phyloP scores from a whole-genome alignment of 2,329 filamentous ascomycete genomes.

The Bretziella fagacearum region DNA sequence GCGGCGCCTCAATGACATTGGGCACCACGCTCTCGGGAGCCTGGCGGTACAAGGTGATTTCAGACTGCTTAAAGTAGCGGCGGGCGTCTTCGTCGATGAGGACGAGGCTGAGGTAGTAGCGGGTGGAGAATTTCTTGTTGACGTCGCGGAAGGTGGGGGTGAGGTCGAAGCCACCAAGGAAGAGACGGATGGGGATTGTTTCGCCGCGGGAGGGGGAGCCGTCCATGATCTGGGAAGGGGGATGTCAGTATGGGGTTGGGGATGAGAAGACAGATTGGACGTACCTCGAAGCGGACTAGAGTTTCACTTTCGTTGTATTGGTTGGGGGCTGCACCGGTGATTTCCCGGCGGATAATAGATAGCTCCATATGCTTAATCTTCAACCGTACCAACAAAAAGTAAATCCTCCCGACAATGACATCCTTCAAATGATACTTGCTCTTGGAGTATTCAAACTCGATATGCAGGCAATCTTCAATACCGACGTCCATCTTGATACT shows the following conservation, averaged over 20 bases:
- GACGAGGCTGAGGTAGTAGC: constrained; percentile 93
- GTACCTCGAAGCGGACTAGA: constrained; percentile 81
- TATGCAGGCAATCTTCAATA: constrained; percentile 97
- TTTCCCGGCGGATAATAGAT: constrained; percentile 92
- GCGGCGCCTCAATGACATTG: constrained; percentile 17
- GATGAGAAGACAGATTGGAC: constrained; percentile 1
- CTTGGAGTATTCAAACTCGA: constrained; percentile 99
- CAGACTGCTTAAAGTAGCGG: constrained; percentile 97
- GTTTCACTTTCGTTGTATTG: constrained; percentile 99
- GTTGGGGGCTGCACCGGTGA: constrained; percentile 88
- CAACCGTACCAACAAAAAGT: constrained; percentile 87
- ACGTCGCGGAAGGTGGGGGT: constrained; percentile 98
- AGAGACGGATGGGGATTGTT: constrained; percentile 91
- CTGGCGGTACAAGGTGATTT: constrained; percentile 92
- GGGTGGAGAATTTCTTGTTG: constrained; percentile 98
- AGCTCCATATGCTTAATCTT: constrained; percentile 99
- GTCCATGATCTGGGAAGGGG: constrained; percentile 69
- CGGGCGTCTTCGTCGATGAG: constrained; percentile 94
- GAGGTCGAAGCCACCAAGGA: constrained; percentile 92
- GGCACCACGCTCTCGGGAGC: constrained; percentile 31
- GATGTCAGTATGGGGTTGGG: background rate
- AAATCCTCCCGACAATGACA: constrained; percentile 95
- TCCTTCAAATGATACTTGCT: constrained; percentile 98
- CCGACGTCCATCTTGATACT: constrained; percentile 99
- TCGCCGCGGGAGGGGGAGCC: constrained; percentile 88